Conservation (phyloP, 1,139 yeast genomes). For the Groenewaldozyma sp. region DNA sequence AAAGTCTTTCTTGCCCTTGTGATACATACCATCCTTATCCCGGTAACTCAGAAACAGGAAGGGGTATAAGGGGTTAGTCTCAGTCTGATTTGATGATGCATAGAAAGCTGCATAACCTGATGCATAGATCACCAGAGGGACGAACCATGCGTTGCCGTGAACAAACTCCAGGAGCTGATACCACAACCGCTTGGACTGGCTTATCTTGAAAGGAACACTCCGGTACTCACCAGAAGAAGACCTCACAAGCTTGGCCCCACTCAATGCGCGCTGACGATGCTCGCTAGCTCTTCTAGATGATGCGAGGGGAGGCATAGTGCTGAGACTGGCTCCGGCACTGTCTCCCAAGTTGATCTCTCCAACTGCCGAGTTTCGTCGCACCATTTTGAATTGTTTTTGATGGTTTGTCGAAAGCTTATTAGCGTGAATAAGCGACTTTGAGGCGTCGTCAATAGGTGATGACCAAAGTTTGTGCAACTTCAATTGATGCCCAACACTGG, state of each 20-base stretch:
- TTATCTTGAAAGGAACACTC: slow-evolving; percentile 2
- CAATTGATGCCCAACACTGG: no score
- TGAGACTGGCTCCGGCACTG: slow-evolving; percentile 30
- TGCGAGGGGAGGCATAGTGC: slow-evolving; percentile 30
- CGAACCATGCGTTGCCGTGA: slow-evolving; percentile 71
- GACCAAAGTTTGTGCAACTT: no score
- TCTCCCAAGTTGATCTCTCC: slow-evolving; percentile 35
- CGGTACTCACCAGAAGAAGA: slow-evolving; percentile 8
- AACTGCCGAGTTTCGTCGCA: slow-evolving; percentile 17
- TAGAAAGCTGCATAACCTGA: slow-evolving; percentile 31
- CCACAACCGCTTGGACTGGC: slow-evolving; percentile 29
- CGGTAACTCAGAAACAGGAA: slow-evolving; percentile 64
- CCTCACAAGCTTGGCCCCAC: slow-evolving; percentile 20
- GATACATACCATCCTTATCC: slow-evolving; percentile 41
- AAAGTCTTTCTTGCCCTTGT: slow-evolving; percentile 80
- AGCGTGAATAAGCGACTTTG: no score
- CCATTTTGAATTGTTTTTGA: neutral
- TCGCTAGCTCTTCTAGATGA: slow-evolving; percentile 25
- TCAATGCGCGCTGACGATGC: slow-evolving; percentile 29
- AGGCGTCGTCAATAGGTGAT: no score
- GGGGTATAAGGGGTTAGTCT: slow-evolving; percentile 51
- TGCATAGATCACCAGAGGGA: slow-evolving; percentile 42
- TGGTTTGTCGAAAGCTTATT: no score
- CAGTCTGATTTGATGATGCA: slow-evolving; percentile 36
- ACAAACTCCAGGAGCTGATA: slow-evolving; percentile 51